Evolutionary conservation across 1,284 basidiomycete genomes (phyloP), one percentile per base, ranked within the genome.

Genomic region (Agroathelia rolfsii): DNA sequence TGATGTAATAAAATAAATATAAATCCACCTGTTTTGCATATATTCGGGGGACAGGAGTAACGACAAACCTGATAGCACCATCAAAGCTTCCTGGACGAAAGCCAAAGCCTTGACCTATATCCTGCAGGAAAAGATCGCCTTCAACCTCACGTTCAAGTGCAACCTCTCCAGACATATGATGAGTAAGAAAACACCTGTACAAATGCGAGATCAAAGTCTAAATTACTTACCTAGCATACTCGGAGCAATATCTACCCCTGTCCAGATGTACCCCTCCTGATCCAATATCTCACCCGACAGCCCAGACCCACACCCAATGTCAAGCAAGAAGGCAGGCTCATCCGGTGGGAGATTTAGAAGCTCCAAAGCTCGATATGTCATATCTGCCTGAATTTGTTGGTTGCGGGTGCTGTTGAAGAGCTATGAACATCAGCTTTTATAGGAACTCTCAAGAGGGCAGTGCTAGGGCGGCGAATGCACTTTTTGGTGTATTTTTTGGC

Each of bases 281-380:
- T 93, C 90, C 30, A 99, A 64, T 44, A 98, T 90, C 58, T 98
- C 94, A 4, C 95, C 95, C 16, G 86, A 92, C n/a, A 99, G 59
- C 2, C 95, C 95, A n/a, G 86, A 92, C 4, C 95, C 95, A 51
- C 94, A 98, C 1, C 95, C 95, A 40, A 99, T 93, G 55, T 99
- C 95, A 23, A 98, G 75, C 8, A 99, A 61, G 49, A 87, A 86
- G 0, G 80, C 77, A 1, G 88, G 73, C 41, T 87, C 66, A 30
- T 75, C 77, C 35, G 66, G 66, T 3, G 90, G 85, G 14, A 97
- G 60, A 46, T 79, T 84, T 27, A 98, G 67, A 5, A 99, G 70
- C 53, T 98, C 94, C 26, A 99, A 60, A 1, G 93, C 93, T 40
- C 95, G 75, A 47, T 93, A 85, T 4, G 94, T 96, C 95, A 99